Evolutionary conservation across 1,284 basidiomycete genomes (phyloP), one percentile per base, ranked within the genome.

Genomic region (Takashimella tepidaria): DNA sequence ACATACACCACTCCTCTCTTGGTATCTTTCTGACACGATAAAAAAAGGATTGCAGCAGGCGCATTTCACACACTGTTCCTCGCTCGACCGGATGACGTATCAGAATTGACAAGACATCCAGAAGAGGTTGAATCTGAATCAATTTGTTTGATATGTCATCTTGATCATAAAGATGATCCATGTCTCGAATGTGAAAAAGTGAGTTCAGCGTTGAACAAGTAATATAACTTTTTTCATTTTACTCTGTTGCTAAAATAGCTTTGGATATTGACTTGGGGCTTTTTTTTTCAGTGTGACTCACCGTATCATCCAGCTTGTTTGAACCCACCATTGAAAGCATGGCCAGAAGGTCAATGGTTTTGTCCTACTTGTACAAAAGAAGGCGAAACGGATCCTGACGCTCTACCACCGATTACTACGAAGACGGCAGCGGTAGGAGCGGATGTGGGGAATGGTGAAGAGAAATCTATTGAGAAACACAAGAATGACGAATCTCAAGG

Each of bases 311-410:
- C 88, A 12, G 79, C 79, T 3, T 98, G 92, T 71, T 81, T 95
- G 47, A 75, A 79, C 27, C 92, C 92, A 5, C 88, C 89, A 3
- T 76, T 98, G 47, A 69, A 76, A 13, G 83, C 79, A 1, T 78
- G 93, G 13, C 93, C 93, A 0, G 88, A 89, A 21, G 92, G 88
- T 37, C 89, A 92, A 72, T 95, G 91, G 91, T 93, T 92, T 79
- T 93, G 90, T 66, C 84, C 87, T 0, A 78, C 80, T 47, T 93
- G 90, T 60, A 67, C 66, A 41, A 57, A 57, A 20, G 57, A 60
- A 37, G 57, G 52, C 26, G 26, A 21, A 20, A 20, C 22, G 31
- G 31, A 37, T 37, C 31, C 31, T 8, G 31, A 37, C 31, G 31
- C 31, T 8, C n/a, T n/a, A n/a, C n/a, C n/a, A n/a, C n/a, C n/a